Evolutionary conservation across 2,329 filamentous ascomycete species (phyloP), one percentile per base, ranked within the genome.

Genomic region (Exophiala mesophila): DNA sequence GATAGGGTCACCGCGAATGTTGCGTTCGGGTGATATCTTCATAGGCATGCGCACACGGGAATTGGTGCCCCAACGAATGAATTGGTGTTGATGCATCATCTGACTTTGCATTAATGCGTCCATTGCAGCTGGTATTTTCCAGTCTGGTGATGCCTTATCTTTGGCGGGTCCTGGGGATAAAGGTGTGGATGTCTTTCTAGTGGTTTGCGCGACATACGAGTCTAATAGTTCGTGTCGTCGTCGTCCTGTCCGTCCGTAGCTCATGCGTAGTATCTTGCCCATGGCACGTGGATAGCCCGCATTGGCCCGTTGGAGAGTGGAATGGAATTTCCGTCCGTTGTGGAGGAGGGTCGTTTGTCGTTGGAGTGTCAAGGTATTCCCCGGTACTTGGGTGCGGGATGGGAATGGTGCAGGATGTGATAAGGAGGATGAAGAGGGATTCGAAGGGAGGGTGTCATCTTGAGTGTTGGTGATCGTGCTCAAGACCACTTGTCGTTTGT

Each of bases 221-320:
- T 53, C 45, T 45, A 78, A 40, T 21, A 82, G 57, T 7, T 71
- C 60, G 44, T 71, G 64, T 52, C 74, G 68, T 21, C 74, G 65
- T 49, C 62, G 68, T 6, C 78, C 78, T 21, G 63, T 65, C 38
- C 79, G 71, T 10, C 77, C 79, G 54, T 82, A 82, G 10, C 77
- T 68, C 45, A 71, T 59, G 21, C 68, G 60, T 15, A 83, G 60
- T 8, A 80, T 64, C 41, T 70, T 74, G 32, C 72, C 63, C 13
- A 82, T 58, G 10, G 70, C 66, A 10, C 59, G 59, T 10, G 61
- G 51, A 39, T 78, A 73, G 46, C 78, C 79, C 44, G 72, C 62
- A 53, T 80, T 81, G 15, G 77, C 78, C 35, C 72, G 67, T 28
- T 53, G 54, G 13, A 78, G 59, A 21, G 67, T 49, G 2, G 66